These are phyloP conservation scores for Rubia tinctorum DNA, from an alignment of 305 asterid genomes.

Conservation along the genomic window DNA sequence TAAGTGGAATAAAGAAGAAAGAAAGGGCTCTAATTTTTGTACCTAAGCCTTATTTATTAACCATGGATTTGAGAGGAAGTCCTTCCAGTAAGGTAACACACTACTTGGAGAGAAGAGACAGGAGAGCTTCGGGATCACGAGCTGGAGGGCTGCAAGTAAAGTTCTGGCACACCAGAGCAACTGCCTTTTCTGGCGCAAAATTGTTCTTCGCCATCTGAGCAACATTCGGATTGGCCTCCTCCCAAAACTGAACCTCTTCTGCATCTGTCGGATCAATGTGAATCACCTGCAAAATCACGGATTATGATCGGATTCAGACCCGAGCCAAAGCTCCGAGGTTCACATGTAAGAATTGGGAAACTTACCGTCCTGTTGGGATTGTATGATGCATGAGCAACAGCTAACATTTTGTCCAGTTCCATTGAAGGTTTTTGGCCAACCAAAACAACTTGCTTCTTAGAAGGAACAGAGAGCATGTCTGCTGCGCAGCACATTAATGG, in stretches of 20 bases:
- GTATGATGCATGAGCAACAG: slow-evolving; percentile 67
- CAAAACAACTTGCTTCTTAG: slow-evolving; percentile 70
- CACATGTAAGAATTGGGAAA: neutral
- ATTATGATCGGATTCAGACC: neutral
- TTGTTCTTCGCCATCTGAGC: slow-evolving; percentile 66
- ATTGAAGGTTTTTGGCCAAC: slow-evolving; percentile 44
- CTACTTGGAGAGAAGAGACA: slow-evolving; percentile 38
- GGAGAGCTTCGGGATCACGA: slow-evolving; percentile 40
- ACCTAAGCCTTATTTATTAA: too few species aligned
- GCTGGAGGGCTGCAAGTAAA: slow-evolving; percentile 78
- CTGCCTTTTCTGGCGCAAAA: slow-evolving; percentile 32
- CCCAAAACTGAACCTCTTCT: slow-evolving; percentile 77
- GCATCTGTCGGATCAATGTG: slow-evolving; percentile 63
- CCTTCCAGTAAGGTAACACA: neutral
- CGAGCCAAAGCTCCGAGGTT: neutral
- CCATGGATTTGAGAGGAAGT: too few species aligned
- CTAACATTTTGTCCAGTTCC: slow-evolving; percentile 48
- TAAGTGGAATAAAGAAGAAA: too few species aligned
- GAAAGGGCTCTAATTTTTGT: too few species aligned
- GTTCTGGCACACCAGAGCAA: slow-evolving; percentile 79
- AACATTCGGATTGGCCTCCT: slow-evolving; percentile 45
- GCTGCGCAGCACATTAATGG: slow-evolving; percentile 94
- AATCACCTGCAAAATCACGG: slow-evolving; percentile 55
- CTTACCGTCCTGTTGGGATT: slow-evolving; percentile 70
- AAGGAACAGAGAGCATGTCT: slow-evolving; percentile 60